phyloP scores from a whole-genome alignment of 2,329 filamentous ascomycete species.

The Paraphaeosphaeria minitans region DNA sequence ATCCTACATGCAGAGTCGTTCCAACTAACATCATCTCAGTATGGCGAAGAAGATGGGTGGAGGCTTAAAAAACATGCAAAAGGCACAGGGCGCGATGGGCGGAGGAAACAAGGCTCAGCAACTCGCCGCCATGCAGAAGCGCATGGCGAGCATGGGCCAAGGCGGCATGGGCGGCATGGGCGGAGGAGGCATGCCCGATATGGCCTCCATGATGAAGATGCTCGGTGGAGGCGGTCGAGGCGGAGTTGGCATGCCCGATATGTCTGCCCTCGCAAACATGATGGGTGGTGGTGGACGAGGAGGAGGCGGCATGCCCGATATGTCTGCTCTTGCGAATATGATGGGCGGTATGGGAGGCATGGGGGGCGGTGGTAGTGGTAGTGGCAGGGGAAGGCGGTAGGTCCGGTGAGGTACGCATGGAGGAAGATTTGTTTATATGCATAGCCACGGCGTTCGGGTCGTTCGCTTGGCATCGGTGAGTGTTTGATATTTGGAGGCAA shows the following conservation, averaged over 20 bases:
- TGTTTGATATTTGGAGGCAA: not conserved
- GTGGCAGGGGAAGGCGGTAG: slow-evolving; percentile 2
- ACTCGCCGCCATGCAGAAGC: slow-evolving; percentile 95
- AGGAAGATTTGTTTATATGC: slow-evolving; percentile 22
- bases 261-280: slow-evolving; percentile 65
- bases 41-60: slow-evolving; percentile 99
- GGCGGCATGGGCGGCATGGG: slow-evolving; percentile 48
- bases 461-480: slow-evolving; percentile 2
- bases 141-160: slow-evolving; percentile 89
- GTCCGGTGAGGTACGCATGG: not conserved
- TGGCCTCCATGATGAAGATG: slow-evolving; percentile 91
- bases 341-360: slow-evolving; percentile 38
- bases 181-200: slow-evolving; percentile 73
- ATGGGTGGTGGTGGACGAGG: not conserved
- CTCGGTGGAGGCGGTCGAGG: slow-evolving; percentile 71
- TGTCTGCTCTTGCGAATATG: slow-evolving; percentile 49
- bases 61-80: slow-evolving; percentile 97
- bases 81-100: slow-evolving; percentile 86
- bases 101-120: slow-evolving; percentile 92
- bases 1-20: not conserved
- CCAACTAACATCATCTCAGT: slow-evolving; percentile 58
- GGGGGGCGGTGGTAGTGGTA: slow-evolving; percentile 19
- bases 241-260: slow-evolving; percentile 67
- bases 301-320: slow-evolving; percentile 49
- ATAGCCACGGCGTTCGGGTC: slow-evolving; percentile 37